Percentiles rank a stretch among this genome's conserved stretches.
These are phyloP conservation scores for Hericium coralloides DNA, from an alignment of 768 basidiomycete species.

Conservation along the genomic window DNA sequence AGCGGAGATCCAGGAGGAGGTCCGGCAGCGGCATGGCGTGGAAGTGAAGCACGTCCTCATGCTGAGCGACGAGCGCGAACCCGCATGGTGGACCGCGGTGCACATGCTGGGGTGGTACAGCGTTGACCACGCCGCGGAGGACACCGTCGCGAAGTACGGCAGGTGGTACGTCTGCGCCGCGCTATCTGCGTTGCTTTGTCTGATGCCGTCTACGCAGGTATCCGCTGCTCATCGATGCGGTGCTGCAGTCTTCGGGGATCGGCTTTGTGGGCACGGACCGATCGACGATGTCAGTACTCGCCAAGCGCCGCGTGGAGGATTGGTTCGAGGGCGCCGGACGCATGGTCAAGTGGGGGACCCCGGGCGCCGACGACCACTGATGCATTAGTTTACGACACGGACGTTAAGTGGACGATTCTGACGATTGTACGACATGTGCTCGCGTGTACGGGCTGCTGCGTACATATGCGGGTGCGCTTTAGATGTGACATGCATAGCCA, in stretches of 20 bases:
- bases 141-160: conserved; percentile 27
- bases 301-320: conserved; percentile 54
- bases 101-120: conserved; percentile 27
- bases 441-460: too few relatives aligned
- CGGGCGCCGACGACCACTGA: conserved; percentile 48
- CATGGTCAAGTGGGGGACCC: conserved; percentile 50
- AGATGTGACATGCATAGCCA: too few relatives aligned
- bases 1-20: conserved; percentile 29
- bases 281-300: conserved; percentile 65
- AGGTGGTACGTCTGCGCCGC: conserved; percentile 23
- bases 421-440: too few relatives aligned
- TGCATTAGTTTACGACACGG: not conserved
- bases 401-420: not conserved
- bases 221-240: conserved; percentile 65
- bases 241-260: conserved; percentile 54
- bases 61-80: conserved; percentile 34
- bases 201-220: conserved; percentile 40
- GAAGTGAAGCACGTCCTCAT: conserved; percentile 28
- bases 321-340: conserved; percentile 52
- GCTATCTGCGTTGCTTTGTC: not conserved
- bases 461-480: too few relatives aligned
- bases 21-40: conserved; percentile 22
- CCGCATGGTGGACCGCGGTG: conserved; percentile 30
- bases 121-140: conserved; percentile 23
- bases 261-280: conserved; percentile 67